phyloP scores from a whole-genome alignment of 768 basidiomycete species.

The Suillus plorans region DNA sequence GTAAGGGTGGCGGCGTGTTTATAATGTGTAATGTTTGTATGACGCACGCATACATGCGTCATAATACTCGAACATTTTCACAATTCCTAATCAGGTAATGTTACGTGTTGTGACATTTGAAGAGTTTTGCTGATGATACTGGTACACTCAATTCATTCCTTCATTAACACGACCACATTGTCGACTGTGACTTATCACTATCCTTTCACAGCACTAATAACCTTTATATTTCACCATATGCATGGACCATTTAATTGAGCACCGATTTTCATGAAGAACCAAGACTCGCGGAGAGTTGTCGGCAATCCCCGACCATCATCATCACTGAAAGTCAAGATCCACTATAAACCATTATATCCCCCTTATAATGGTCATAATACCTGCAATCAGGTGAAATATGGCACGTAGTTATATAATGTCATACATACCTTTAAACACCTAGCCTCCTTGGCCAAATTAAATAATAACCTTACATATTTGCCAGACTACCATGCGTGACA shows the following conservation, averaged over 20 bases:
- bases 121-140: not conserved
- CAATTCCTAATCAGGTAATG: not conserved
- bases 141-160: too few species aligned
- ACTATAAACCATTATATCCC: not conserved
- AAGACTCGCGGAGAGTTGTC: not conserved
- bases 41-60: too few species aligned
- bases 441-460: not conserved
- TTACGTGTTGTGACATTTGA: not conserved
- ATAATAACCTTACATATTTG: not conserved
- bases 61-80: too few species aligned
- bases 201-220: too few species aligned
- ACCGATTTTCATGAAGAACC: not conserved
- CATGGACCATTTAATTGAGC: not conserved
- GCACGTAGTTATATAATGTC: not conserved
- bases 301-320: not conserved
- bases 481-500: not conserved
- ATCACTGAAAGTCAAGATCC: not conserved
- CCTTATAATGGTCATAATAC: not conserved
- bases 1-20: not conserved
- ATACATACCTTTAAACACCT: not conserved
- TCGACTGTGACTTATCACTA: too few species aligned
- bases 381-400: not conserved
- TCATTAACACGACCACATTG: too few species aligned
- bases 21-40: not conserved
- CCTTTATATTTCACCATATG: too few species aligned